Conservation (phyloP, 2,329 filamentous ascomycete genomes). For the Calonectria montana region DNA sequence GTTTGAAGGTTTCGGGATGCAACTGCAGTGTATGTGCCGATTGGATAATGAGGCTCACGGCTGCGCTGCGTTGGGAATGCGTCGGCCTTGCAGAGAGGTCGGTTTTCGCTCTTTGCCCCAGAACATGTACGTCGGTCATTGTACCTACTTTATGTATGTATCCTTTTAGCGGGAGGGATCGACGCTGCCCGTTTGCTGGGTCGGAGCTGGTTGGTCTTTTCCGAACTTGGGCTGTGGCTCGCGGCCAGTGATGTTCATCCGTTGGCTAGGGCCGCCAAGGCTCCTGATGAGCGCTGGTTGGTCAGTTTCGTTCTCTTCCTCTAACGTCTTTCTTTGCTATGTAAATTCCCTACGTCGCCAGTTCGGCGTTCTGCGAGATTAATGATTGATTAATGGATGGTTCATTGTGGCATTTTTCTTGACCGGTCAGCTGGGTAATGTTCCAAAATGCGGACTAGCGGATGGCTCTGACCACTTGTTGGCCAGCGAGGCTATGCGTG, state of each 20-base stretch:
- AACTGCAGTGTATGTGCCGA: slow-evolving; percentile 10
- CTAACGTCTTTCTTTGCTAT: slow-evolving; percentile 10
- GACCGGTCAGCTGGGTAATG: slow-evolving; percentile 17
- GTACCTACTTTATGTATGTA: slow-evolving; percentile 1
- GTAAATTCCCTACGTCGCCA: slow-evolving; percentile 8
- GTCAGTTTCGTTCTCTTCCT: slow-evolving; percentile 16
- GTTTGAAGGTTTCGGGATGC: neutral
- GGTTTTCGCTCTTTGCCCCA: neutral
- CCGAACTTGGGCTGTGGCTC: slow-evolving; percentile 25
- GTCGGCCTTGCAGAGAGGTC: slow-evolving; percentile 7
- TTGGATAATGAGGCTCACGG: slow-evolving; percentile 17
- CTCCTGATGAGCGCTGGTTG: slow-evolving; percentile 11
- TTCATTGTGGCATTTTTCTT: slow-evolving; percentile 14
- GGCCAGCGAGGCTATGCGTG: slow-evolving; percentile 11
- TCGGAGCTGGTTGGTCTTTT: slow-evolving; percentile 21
- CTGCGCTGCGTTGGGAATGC: slow-evolving; percentile 14
- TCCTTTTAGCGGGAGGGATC: slow-evolving; percentile 33
- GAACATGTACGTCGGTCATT: neutral
- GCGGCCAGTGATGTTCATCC: slow-evolving; percentile 22
- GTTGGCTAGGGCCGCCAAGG: neutral
- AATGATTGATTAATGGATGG: slow-evolving; percentile 13
- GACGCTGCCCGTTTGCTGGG: slow-evolving; percentile 32
- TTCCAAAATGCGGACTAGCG: slow-evolving; percentile 18
- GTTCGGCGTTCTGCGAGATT: slow-evolving; percentile 16
- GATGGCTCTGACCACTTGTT: slow-evolving; percentile 13